These are phyloP conservation scores for Hymenoscyphus repandus DNA, from an alignment of 2,329 filamentous ascomycete species.

Conservation along the genomic window DNA sequence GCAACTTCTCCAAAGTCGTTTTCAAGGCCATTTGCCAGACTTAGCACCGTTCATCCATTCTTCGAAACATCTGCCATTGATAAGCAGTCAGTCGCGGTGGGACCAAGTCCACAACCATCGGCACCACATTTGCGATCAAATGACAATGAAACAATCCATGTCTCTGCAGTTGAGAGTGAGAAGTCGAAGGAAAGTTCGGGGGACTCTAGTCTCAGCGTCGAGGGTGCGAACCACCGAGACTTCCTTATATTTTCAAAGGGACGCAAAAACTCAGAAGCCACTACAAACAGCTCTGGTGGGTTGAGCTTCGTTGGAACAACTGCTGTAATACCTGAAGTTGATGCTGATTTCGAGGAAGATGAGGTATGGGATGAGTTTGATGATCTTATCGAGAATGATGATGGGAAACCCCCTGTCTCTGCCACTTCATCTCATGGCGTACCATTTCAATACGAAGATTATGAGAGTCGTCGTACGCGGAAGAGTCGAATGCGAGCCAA, in stretches of 20 bases:
- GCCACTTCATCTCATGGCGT: constrained; percentile 51
- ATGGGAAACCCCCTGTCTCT: constrained; percentile 42
- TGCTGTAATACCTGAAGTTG: constrained; percentile 58
- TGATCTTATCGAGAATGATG: constrained; percentile 71
- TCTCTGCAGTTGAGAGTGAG: not conserved
- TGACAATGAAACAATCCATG: not conserved
- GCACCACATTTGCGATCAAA: constrained; percentile 15
- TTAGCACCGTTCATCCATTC: constrained; percentile 41
- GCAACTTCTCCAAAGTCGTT: constrained; percentile 73
- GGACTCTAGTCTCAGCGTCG: constrained; percentile 19
- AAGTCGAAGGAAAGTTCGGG: constrained; percentile 16
- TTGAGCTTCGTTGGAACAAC: constrained; percentile 55
- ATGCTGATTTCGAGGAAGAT: constrained; percentile 72
- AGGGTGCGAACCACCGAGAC: constrained; percentile 39
- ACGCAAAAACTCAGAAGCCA: constrained; percentile 65
- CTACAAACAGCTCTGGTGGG: constrained; percentile 54
- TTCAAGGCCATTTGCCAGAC: constrained; percentile 70
- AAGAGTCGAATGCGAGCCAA: constrained; percentile 21
- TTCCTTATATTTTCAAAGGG: constrained; percentile 67
- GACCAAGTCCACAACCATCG: constrained; percentile 35
- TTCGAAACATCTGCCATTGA: constrained; percentile 28
- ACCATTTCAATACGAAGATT: constrained; percentile 51
- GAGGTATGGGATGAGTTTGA: constrained; percentile 96
- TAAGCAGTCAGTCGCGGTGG: constrained; percentile 42
- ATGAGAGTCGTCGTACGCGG: constrained; percentile 30